Base-by-base conservation (phyloP, 208 protist species). In the Acanthamoeba healyi region DNA sequence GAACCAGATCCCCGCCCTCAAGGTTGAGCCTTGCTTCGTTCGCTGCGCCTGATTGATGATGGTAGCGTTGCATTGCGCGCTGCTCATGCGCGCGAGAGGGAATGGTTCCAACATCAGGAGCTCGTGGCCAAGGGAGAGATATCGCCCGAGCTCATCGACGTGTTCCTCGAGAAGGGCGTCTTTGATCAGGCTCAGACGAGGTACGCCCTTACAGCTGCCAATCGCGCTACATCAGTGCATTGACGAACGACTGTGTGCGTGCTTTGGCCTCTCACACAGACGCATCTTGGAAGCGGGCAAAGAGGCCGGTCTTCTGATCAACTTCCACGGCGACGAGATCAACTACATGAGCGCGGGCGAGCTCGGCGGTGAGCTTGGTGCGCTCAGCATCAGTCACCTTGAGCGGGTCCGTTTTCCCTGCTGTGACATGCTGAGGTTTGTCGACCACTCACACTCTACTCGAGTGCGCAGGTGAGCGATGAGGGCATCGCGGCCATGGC, bases 291-390 rank as follows among this genome's bases (percentile, higher is more conserved):
- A 97, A 51, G 97, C 97, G 2, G 98, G 97, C 38, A 94, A 96
- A 77, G 70, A 94, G 7, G 34, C 88, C 24, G 98, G 98, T 4
- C 87, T 98, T 0, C 19, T 72, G 3, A n/a, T 98, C 22, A 98
- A 98, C 72, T 98, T 98, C 74, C 98, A 98, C 93, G 97, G 97
- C 26, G 98, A 98, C 58, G 97, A 98, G 92, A 61, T 98, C 22
- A 94, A 94, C 5, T 94, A 74, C 81, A 97, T 97, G 88, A 74
- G 61, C 36, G 86, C 97, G 24, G 97, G 97, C n/a, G 96, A 98
- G 74, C 94, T 98, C 0, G 98, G 95, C 10, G 96, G 95, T 0
- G 97, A 98, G 67, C 40, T 98, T 0, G 91, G 93, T 9, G 98
- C 96, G 15, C 63, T 95, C 17, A 97, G 97, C 19, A 96, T 98